Conservation (phyloP, 352 stramenopile genomes). For the Globisporangium carolinianum region DNA sequence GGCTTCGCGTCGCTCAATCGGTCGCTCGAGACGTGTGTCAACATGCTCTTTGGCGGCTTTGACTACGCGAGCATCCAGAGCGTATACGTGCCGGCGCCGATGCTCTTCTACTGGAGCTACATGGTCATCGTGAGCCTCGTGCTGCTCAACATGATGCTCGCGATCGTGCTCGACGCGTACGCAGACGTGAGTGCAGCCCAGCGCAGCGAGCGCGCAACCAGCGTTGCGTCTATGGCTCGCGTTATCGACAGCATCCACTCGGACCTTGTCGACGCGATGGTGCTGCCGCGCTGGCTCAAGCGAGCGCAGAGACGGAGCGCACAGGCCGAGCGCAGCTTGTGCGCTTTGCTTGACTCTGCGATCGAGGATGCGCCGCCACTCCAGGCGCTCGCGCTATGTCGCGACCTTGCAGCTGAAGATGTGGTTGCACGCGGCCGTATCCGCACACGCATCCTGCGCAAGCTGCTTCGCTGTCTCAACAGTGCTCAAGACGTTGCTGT, state of each 20-base stretch:
- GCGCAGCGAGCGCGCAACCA: constrained; percentile 16
- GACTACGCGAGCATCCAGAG: constrained; percentile 41
- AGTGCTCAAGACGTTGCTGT: neutral
- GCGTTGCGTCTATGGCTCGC: constrained; percentile 13
- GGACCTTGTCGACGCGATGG: constrained; percentile 8
- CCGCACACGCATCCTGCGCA: too few species aligned
- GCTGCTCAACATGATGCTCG: constrained; percentile 69
- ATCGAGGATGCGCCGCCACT: too few species aligned
- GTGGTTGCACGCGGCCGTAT: neutral
- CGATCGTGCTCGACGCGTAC: constrained; percentile 58
- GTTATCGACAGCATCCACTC: constrained; percentile 22
- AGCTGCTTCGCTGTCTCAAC: neutral
- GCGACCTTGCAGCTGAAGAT: neutral
- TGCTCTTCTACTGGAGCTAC: constrained; percentile 64
- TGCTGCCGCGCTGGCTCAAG: too few species aligned
- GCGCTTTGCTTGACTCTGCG: neutral
- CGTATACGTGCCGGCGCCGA: constrained; percentile 30
- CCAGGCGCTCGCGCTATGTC: neutral
- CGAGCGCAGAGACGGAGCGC: neutral
- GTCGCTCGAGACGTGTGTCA: constrained; percentile 48
- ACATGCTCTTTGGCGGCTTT: constrained; percentile 65
- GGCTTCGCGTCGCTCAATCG: constrained; percentile 34
- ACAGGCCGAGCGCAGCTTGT: neutral
- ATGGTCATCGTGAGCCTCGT: constrained; percentile 61
- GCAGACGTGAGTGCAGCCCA: constrained; percentile 34